phyloP scores from a whole-genome alignment of 2,329 filamentous ascomycete genomes.

The Beauveria sp. region DNA sequence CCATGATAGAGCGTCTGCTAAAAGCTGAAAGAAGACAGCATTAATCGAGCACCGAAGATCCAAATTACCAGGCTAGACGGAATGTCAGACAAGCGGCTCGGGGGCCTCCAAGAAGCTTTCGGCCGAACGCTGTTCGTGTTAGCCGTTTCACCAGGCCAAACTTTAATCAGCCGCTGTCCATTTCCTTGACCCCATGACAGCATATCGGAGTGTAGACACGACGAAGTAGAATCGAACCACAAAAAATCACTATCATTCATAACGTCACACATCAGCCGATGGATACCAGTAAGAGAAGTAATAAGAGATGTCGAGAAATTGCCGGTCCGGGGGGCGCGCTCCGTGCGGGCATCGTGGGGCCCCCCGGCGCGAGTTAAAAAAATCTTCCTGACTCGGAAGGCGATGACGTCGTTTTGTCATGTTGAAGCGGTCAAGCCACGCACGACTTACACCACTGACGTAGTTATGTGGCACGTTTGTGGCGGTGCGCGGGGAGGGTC shows the following conservation, averaged over 20 bases:
- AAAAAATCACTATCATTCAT: neutral
- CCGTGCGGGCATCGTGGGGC: neutral
- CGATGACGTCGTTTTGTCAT: conserved; percentile 3
- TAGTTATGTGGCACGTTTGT: conserved; percentile 4
- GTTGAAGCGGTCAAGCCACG: conserved; percentile 5
- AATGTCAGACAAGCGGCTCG: neutral
- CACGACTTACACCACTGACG: conserved; percentile 2
- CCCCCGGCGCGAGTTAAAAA: neutral
- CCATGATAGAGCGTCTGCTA: neutral
- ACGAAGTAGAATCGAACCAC: neutral
- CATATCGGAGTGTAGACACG: neutral
- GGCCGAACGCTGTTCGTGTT: neutral
- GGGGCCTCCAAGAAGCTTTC: neutral
- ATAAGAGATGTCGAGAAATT: neutral
- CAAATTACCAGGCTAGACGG: neutral
- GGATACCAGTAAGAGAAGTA: too few species aligned
- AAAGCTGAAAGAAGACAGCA: too few species aligned
- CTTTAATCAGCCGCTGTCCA: neutral
- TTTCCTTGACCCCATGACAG: neutral
- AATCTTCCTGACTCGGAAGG: conserved; percentile 9
- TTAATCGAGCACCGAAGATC: too few species aligned
- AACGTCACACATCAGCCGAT: conserved; percentile 4
- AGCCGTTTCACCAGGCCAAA: neutral
- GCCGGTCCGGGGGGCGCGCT: neutral
- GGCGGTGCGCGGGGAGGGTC: conserved; percentile 4